Evolutionary conservation across 371 early-diverging fungal genomes (phyloP).

Genomic region (Mortierella sp.): DNA sequence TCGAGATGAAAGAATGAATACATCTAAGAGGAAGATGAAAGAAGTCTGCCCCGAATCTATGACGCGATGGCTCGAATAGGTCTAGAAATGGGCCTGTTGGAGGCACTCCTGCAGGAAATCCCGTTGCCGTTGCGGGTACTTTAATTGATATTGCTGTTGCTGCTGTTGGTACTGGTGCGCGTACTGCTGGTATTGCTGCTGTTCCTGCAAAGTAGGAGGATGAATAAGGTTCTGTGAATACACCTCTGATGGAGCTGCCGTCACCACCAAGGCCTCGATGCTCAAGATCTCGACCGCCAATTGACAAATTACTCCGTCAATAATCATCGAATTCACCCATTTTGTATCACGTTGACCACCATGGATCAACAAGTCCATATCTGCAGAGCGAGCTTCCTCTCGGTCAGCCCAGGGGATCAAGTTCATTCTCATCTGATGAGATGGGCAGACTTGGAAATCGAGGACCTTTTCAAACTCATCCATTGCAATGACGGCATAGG

Average conservation of each 20-base stretch:
- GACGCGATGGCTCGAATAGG: too few species aligned
- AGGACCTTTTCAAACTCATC: background rate
- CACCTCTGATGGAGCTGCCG: too few species aligned
- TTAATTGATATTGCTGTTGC: background rate
- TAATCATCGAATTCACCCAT: background rate
- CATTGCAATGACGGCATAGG: background rate
- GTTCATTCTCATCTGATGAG: background rate
- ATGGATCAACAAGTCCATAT: background rate
- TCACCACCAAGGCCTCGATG: too few species aligned
- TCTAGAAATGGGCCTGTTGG: background rate
- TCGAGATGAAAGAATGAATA: background rate
- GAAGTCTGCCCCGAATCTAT: background rate
- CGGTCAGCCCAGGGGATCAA: background rate
- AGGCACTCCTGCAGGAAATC: background rate
- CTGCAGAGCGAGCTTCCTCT: background rate
- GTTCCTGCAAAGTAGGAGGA: background rate
- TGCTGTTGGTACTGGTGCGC: background rate
- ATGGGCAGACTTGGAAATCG: background rate
- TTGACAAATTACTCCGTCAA: background rate
- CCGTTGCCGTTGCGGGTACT: background rate
- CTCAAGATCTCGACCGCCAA: background rate
- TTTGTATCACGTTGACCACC: background rate
- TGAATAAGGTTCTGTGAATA: background rate
- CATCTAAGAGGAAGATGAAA: background rate
- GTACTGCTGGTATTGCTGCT: background rate